phyloP scores from a whole-genome alignment of 2,329 filamentous ascomycete genomes.

The Calonectria honghensis region DNA sequence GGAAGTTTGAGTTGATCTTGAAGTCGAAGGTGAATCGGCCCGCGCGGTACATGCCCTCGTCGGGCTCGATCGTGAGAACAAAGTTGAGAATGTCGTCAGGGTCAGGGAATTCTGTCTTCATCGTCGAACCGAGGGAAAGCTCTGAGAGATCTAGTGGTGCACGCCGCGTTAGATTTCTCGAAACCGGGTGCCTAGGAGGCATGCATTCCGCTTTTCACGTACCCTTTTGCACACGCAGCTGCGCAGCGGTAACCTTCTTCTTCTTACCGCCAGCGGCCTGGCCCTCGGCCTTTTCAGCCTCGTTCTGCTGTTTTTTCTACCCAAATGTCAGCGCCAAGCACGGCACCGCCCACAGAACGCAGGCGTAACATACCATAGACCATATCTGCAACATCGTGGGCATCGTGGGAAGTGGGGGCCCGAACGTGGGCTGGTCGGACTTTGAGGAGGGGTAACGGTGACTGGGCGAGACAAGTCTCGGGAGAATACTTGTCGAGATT shows the following conservation, averaged over 20 bases:
- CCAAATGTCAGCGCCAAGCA: slow-evolving; percentile 52
- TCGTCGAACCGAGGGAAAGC: slow-evolving; percentile 84
- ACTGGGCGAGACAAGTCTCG: slow-evolving; percentile 11
- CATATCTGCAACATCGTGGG: slow-evolving; percentile 97
- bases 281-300: slow-evolving; percentile 88
- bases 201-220: slow-evolving; percentile 45
- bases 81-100: slow-evolving; percentile 92
- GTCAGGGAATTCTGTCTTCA: slow-evolving; percentile 88
- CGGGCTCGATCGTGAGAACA: slow-evolving; percentile 86
- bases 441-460: slow-evolving; percentile 31
- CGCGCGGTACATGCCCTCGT: slow-evolving; percentile 91
- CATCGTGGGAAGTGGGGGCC: slow-evolving; percentile 76
- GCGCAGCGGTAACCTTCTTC: slow-evolving; percentile 98
- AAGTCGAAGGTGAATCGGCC: slow-evolving; percentile 94
- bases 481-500: slow-evolving; percentile 4
- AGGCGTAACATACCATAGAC: slow-evolving; percentile 88
- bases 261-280: slow-evolving; percentile 86
- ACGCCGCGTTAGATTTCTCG: slow-evolving; percentile 35
- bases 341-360: not conserved
- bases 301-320: slow-evolving; percentile 97
- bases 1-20: slow-evolving; percentile 94
- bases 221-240: slow-evolving; percentile 98
- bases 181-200: slow-evolving; percentile 5
- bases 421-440: slow-evolving; percentile 48
- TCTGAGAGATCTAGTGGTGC: slow-evolving; percentile 82